Evolutionary conservation across 208 protist species (phyloP), one percentile per base, ranked within the genome.

Genomic region (Trypanosoma grayi): DNA sequence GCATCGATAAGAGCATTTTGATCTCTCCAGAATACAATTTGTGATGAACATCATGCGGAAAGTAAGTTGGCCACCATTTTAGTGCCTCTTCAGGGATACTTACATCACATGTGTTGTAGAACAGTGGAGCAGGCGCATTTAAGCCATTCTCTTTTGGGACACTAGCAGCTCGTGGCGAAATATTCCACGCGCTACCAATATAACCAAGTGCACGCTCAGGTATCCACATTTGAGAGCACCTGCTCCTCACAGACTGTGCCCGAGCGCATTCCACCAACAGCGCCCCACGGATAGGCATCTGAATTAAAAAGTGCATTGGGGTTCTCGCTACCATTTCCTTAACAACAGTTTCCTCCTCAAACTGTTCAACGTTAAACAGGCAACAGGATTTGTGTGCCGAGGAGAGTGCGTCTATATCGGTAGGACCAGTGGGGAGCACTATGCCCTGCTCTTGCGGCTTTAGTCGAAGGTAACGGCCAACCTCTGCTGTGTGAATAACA

Each of bases 361-460:
- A 65, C 65, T 94, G 87, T 16, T 72, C 58, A 1, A 85, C 45
- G 67, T 94, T 94, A 61, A 87, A 91, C 74, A 78, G 84, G 68
- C 77, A 87, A 28, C 56, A 46, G n/a, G 3, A 10, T 11, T 40
- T 50, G 36, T 31, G 4, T 36, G 28, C 4, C 5, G n/a, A n/a
- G 33, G 27, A 54, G 24, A 18, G 7, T 2, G 13, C 24, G 2
- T 25, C 28, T 31, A 9, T 4, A 22, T 1, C 20, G 37, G 7
- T 10, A 16, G 34, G 30, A 28, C 13, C 2, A 44, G 13, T 39
- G 33, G 14, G 52, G n/a, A n/a, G n/a, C n/a, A 33, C 24, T 28
- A 63, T 48, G 20, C 64, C 55, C 47, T 70, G 64, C 27, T 62
- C 64, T 24, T 63, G 53, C 52, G 54, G 27, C 30, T 58, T 61